Evolutionary conservation across 139 green algal genomes (phyloP).

Genomic region (Closterium sp.): DNA sequence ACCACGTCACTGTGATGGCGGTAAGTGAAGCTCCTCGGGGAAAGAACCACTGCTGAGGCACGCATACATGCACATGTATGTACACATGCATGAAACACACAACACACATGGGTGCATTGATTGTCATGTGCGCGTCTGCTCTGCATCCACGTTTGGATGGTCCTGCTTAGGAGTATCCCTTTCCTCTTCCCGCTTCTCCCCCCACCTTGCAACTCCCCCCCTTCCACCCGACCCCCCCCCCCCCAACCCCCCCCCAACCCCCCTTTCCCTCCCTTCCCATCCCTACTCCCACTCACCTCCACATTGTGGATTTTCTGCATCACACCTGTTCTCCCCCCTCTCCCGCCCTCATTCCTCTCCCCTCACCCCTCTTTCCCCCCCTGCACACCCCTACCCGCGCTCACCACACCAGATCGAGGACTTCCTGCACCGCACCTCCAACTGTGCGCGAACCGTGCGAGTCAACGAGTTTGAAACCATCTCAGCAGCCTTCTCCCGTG

Average conservation of each 20-base stretch:
- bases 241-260: not conserved
- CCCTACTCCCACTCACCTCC: not conserved
- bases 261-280: not conserved
- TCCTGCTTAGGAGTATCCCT: not conserved
- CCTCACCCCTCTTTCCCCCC: too few relatives aligned
- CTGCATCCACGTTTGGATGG: not conserved
- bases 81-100: too few relatives aligned
- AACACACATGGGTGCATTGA: not conserved
- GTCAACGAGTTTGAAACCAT: not conserved
- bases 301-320: not conserved
- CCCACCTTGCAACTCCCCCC: too few relatives aligned
- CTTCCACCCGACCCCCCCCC: too few relatives aligned
- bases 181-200: too few relatives aligned
- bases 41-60: too few relatives aligned
- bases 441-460: not conserved
- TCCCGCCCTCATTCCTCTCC: not conserved
- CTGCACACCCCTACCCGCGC: too few relatives aligned
- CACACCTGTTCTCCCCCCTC: not conserved
- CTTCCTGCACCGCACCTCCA: not conserved
- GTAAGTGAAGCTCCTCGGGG: too few relatives aligned
- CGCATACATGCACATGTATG: too few relatives aligned
- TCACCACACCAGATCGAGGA: too few relatives aligned
- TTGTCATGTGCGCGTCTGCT: too few relatives aligned
- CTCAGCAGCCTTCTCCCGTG: not conserved
- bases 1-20: not conserved